Percentiles rank a stretch among this genome's conserved stretches.
Evolutionary conservation across 140 eudicot species (phyloP).

Genomic region (Flaveria floridana): DNA sequence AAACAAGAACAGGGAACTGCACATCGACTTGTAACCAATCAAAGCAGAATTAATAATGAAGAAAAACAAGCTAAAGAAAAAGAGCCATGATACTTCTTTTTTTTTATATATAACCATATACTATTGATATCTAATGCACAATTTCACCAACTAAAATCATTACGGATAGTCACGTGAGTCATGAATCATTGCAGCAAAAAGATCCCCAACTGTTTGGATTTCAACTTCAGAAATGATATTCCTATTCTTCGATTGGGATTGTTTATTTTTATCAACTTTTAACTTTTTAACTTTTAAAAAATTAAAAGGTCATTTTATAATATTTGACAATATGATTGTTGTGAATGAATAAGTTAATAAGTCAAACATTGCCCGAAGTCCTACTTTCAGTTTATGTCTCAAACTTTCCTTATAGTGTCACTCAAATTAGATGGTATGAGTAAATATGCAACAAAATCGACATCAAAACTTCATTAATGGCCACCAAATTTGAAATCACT

Average conservation of each 20-base stretch:
- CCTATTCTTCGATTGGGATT: neutral
- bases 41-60: neutral
- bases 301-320: too few species aligned
- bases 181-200: neutral
- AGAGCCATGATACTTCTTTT: neutral
- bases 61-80: neutral
- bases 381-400: neutral
- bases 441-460: neutral
- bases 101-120: neutral
- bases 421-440: neutral
- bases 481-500: neutral
- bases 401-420: neutral
- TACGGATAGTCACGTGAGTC: neutral
- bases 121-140: slow-evolving; percentile 3
- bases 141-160: neutral
- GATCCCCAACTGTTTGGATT: neutral
- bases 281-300: too few species aligned
- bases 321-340: too few species aligned
- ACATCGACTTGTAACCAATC: neutral
- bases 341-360: too few species aligned
- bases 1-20: neutral
- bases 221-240: neutral
- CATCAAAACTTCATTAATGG: neutral
- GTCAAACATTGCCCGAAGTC: neutral
- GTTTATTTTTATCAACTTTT: too few species aligned